phyloP scores from a whole-genome alignment of 2,329 filamentous ascomycete genomes.

The Penicillium sp. region DNA sequence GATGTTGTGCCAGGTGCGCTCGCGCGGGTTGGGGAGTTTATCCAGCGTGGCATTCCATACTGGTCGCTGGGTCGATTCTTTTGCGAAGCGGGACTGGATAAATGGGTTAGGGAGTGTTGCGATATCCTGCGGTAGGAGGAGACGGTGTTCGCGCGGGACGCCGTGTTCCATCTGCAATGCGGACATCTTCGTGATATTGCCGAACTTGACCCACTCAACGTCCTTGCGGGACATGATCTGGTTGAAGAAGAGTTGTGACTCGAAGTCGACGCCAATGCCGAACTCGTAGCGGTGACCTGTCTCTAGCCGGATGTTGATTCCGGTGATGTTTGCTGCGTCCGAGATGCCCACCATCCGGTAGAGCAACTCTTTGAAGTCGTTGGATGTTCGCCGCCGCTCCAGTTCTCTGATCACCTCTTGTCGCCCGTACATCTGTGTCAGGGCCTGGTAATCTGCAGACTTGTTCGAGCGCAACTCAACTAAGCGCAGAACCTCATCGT shows the following conservation, averaged over 20 bases:
- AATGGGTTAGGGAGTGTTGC: conserved; percentile 28
- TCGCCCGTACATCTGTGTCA: conserved; percentile 46
- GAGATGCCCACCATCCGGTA: conserved; percentile 33
- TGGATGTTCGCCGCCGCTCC: conserved; percentile 29
- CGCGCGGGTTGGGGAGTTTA: conserved; percentile 32
- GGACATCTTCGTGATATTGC: conserved; percentile 32
- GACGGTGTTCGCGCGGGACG: conserved; percentile 32
- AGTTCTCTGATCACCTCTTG: conserved; percentile 46
- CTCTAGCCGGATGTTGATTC: conserved; percentile 28
- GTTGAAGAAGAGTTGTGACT: conserved; percentile 44
- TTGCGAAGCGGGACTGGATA: conserved; percentile 22
- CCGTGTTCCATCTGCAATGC: conserved; percentile 29
- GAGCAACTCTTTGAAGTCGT: conserved; percentile 32
- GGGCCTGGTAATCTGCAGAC: conserved; percentile 39
- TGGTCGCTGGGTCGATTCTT: conserved; percentile 24
- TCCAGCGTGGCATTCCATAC: conserved; percentile 36
- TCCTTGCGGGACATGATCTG: conserved; percentile 34
- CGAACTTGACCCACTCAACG: conserved; percentile 36
- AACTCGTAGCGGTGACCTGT: conserved; percentile 41
- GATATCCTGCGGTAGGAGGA: conserved; percentile 35
- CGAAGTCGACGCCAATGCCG: conserved; percentile 46
- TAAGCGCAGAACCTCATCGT: conserved; percentile 37
- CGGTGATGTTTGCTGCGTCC: conserved; percentile 31
- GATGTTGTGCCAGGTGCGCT: conserved; percentile 37
- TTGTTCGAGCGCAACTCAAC: conserved; percentile 27